Evolutionary conservation across 495 filamentous ascomycete genomes (phyloP), one percentile per base, ranked within the genome.

Genomic region (Aspergillus olivimuriae): DNA sequence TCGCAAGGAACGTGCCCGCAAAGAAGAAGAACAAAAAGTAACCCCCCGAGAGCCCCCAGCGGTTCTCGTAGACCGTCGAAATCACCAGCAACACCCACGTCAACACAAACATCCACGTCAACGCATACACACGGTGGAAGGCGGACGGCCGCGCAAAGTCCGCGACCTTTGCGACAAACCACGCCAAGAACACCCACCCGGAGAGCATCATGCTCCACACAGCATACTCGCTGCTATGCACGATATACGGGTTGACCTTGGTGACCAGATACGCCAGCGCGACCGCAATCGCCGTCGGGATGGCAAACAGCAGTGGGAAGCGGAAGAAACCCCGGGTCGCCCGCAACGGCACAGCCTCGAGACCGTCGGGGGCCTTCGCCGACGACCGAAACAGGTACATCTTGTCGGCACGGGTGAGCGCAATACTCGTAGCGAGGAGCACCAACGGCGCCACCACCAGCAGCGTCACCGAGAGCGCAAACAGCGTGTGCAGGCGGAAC

Each of bases 181-280:
- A 98, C 18, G 84, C 82, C 18, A 83, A 48, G 48, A 82, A 80
- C 51, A 90, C 76, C 75, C 87, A 97, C 12, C 84, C 74, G 12
- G 84, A 82, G 2, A 95, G 51, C 75, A 88, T 85, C 84, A 91
- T 94, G 43, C 78, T 80, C 82, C 82, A 86, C 1, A 96, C 86
- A 2, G 87, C 75, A 50, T 89, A 95, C 46, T 80, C 74, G 52
- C 82, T 90, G 60, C 87, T 87, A 62, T 95, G 92, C 14, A 91
- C 67, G 50, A 97, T 87, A 47, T 82, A 74, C 3, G 90, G 89
- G 54, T 98, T 97, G 56, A 89, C 57, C 62, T 89, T 94, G 18
- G 73, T 76, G 28, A 94, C 50, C 49, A 97, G 62, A 53, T 84
- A 88, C 8, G 85, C 86, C 43, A 86, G 63, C 1, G 77, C 87